These are phyloP conservation scores for Pythium sp. DNA, from an alignment of 352 stramenopile genomes.

Conservation along the genomic window DNA sequence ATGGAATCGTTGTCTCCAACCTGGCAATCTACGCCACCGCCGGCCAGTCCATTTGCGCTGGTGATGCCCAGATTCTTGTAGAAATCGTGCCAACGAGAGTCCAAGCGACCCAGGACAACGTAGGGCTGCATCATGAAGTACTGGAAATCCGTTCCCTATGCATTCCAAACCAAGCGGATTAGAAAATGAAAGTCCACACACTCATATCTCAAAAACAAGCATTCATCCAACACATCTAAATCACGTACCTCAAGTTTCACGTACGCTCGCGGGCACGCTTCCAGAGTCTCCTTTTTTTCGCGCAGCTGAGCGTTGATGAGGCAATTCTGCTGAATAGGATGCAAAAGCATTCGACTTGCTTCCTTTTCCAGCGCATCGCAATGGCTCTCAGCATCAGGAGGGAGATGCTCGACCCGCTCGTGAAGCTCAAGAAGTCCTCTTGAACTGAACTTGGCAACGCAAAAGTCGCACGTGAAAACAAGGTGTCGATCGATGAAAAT, in stretches of 20 bases:
- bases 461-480: constrained; percentile 48
- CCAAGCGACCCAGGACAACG: constrained; percentile 64
- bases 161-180: background rate
- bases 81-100: constrained; percentile 43
- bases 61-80: constrained; percentile 55
- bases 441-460: constrained; percentile 46
- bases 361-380: constrained; percentile 28
- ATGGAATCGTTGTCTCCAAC: constrained; percentile 68
- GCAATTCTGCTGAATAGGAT: constrained; percentile 46
- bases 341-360: constrained; percentile 38
- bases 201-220: background rate
- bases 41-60: constrained; percentile 44
- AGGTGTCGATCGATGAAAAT: constrained; percentile 50
- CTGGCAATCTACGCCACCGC: constrained; percentile 64
- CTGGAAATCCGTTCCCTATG: constrained; percentile 48
- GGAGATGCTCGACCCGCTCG: constrained; percentile 34
- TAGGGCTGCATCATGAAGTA: constrained; percentile 72
- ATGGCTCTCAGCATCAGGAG: constrained; percentile 3
- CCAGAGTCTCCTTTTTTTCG: constrained; percentile 22
- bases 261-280: constrained; percentile 48
- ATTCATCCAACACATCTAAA: background rate
- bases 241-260: constrained; percentile 66
- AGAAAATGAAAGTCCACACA: background rate
- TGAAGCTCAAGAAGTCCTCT: constrained; percentile 57
- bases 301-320: constrained; percentile 40